These are phyloP conservation scores for Papiliotrema fonsecae DNA, from an alignment of 1,284 basidiomycete genomes.

Conservation along the genomic window DNA sequence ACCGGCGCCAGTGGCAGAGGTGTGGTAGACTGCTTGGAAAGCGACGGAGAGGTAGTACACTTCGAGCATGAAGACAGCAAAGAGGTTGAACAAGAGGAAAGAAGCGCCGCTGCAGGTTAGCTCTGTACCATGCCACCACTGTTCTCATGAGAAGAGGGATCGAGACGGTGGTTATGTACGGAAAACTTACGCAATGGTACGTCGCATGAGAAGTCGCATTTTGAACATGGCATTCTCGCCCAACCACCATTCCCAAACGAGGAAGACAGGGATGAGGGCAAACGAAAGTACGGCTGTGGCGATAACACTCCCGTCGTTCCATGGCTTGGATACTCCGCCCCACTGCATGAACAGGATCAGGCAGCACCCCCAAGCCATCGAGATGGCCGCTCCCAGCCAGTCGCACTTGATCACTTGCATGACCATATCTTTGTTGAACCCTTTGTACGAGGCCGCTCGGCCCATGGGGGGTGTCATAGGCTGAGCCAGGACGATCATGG, in stretches of 20 bases:
- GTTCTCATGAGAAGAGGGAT: constrained; percentile 19
- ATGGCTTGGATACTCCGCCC: background rate
- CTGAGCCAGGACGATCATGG: constrained; percentile 29
- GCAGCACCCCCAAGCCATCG: constrained; percentile 23
- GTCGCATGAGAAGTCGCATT: background rate
- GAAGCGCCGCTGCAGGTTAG: constrained; percentile 6
- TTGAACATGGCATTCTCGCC: background rate
- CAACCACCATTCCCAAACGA: background rate
- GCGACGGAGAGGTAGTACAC: constrained; percentile 41
- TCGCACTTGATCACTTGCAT: constrained; percentile 41
- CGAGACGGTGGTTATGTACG: constrained; percentile 7
- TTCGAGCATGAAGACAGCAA: constrained; percentile 41
- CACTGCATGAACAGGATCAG: background rate
- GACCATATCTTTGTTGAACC: constrained; percentile 35
- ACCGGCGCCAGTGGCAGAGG: constrained; percentile 44
- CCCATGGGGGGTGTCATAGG: constrained; percentile 39
- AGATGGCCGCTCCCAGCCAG: constrained; percentile 46
- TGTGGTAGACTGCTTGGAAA: constrained; percentile 44
- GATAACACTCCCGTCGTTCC: constrained; percentile 5
- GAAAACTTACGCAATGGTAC: constrained; percentile 29
- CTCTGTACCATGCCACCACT: no score
- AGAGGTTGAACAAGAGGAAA: constrained; percentile 27
- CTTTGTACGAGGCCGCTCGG: constrained; percentile 35
- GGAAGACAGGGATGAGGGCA: constrained; percentile 2
- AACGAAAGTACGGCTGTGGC: background rate